phyloP scores from a whole-genome alignment of 805 yeast species.

The Monosporozyma yasuniensis region DNA sequence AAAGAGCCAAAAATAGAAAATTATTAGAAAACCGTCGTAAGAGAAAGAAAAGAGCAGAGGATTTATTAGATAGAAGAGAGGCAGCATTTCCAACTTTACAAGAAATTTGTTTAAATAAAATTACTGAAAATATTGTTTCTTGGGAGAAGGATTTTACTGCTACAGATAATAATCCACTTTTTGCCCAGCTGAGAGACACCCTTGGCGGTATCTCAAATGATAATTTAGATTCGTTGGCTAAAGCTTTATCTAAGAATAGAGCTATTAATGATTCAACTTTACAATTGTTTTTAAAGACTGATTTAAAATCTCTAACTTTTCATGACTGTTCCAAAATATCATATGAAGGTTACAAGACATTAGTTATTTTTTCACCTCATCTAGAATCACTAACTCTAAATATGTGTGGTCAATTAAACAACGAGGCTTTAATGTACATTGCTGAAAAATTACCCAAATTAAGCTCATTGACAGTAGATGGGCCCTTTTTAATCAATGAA shows the following conservation, averaged over 20 bases:
- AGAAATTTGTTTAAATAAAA: slow-evolving; percentile 64
- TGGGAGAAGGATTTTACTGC: slow-evolving; percentile 16
- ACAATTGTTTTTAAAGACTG: slow-evolving; percentile 60
- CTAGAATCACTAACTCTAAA: slow-evolving; percentile 55
- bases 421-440: slow-evolving; percentile 60
- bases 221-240: slow-evolving; percentile 63
- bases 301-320: slow-evolving; percentile 50
- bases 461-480: slow-evolving; percentile 59
- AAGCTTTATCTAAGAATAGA: slow-evolving; percentile 74
- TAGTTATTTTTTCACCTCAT: slow-evolving; percentile 74
- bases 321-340: slow-evolving; percentile 89
- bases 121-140: slow-evolving; percentile 38
- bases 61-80: slow-evolving; percentile 64
- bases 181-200: slow-evolving; percentile 40
- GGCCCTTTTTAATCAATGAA: slow-evolving; percentile 79
- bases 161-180: slow-evolving; percentile 9
- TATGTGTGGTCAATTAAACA: slow-evolving; percentile 91
- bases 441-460: slow-evolving; percentile 50
- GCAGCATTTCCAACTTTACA: slow-evolving; percentile 63
- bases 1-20: slow-evolving; percentile 38
- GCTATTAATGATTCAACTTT: slow-evolving; percentile 67
- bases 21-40: slow-evolving; percentile 54
- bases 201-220: slow-evolving; percentile 78
- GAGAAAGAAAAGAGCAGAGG: slow-evolving; percentile 74
- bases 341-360: slow-evolving; percentile 51